Conservation (phyloP, 202 grass and related monocot species). For the Bolboschoenoplectus hybrid region DNA sequence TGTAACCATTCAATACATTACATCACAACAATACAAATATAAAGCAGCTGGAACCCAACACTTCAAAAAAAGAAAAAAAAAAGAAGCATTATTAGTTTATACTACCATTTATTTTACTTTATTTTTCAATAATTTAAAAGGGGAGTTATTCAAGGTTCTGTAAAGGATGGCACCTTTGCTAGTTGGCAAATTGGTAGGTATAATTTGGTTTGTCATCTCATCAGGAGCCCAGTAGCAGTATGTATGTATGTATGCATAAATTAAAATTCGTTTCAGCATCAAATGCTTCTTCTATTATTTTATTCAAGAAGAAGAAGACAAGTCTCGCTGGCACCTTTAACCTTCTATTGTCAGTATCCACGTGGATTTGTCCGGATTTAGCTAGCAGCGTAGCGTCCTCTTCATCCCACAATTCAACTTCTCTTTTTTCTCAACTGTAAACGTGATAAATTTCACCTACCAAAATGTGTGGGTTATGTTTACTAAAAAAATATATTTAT, state of each 20-base stretch:
- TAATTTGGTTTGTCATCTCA: not conserved
- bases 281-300: slow-evolving; percentile 16
- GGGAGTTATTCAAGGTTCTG: not conserved
- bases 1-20: not conserved
- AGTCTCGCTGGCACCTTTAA: slow-evolving; percentile 12
- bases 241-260: no score
- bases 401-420: not conserved
- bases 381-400: not conserved
- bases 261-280: not conserved
- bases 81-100: no score
- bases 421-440: not conserved
- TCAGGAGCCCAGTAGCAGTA: not conserved
- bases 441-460: no score
- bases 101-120: not conserved
- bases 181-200: not conserved
- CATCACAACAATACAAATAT: not conserved
- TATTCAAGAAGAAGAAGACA: not conserved
- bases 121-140: not conserved
- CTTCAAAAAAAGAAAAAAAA: not conserved
- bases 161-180: slow-evolving; percentile 1
- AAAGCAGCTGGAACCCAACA: not conserved
- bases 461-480: no score
- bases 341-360: slow-evolving; percentile 40
- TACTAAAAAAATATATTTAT: no score
- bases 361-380: slow-evolving; percentile 43